Evolutionary conservation across 1,284 basidiomycete species (phyloP).

Genomic region (Psilocybe mexicana): DNA sequence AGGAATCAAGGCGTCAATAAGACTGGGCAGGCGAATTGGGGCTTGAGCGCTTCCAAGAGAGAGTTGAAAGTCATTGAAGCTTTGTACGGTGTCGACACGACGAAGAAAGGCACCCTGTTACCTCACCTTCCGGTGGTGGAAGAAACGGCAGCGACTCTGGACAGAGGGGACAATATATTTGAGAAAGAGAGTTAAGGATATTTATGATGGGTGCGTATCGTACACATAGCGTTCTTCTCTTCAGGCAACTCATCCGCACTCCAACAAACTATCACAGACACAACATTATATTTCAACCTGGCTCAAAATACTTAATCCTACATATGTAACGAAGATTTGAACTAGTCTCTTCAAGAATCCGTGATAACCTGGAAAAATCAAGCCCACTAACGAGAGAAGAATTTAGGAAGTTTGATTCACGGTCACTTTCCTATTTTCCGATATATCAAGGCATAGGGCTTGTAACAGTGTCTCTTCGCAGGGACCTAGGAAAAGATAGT

Average conservation of each 20-base stretch:
- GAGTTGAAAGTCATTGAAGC: slow-evolving; percentile 53
- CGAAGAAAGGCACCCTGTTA: slow-evolving; percentile 32
- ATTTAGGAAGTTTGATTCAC: not conserved
- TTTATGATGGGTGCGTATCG: not conserved
- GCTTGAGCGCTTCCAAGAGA: slow-evolving; percentile 34
- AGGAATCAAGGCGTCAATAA: slow-evolving; percentile 15
- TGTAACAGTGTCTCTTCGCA: slow-evolving; percentile 46
- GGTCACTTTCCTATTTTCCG: slow-evolving; percentile 16
- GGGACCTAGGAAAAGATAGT: slow-evolving; percentile 50
- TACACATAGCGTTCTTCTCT: no score
- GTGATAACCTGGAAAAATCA: no score
- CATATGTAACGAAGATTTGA: not conserved
- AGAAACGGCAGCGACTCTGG: slow-evolving; percentile 39
- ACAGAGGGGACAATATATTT: not conserved
- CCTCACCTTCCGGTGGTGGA: slow-evolving; percentile 59
- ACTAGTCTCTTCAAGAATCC: not conserved
- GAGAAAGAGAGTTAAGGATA: not conserved
- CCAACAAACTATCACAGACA: not conserved
- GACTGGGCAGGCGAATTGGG: slow-evolving; percentile 30
- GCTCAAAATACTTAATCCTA: not conserved
- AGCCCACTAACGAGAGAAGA: no score
- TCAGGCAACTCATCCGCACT: no score
- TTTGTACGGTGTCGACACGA: slow-evolving; percentile 55
- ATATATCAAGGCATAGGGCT: slow-evolving; percentile 31
- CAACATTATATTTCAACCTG: not conserved